Evolutionary conservation across 2,329 filamentous ascomycete species (phyloP).

Genomic region (Cercospora zeae-maydis): DNA sequence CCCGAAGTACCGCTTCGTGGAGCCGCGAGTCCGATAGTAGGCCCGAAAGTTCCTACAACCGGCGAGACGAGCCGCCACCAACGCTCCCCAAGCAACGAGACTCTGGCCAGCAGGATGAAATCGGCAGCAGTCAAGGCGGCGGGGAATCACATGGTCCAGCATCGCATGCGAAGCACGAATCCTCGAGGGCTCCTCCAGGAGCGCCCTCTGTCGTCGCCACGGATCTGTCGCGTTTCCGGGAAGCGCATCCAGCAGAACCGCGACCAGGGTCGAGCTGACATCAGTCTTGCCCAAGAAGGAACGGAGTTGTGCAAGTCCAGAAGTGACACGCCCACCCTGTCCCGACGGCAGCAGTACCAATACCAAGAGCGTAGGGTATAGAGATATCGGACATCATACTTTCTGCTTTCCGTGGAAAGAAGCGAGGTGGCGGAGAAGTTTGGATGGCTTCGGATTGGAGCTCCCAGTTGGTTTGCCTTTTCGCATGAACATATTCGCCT

Average conservation of each 20-base stretch:
- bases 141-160: slow-evolving; percentile 8
- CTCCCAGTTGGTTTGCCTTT: background rate
- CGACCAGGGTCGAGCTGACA: slow-evolving; percentile 25
- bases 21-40: slow-evolving; percentile 24
- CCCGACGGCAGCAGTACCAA: background rate
- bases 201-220: slow-evolving; percentile 7
- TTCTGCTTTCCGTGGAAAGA: background rate
- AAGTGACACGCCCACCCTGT: background rate
- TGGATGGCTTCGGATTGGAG: background rate
- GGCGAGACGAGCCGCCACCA: slow-evolving; percentile 23
- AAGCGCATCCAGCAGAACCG: slow-evolving; percentile 19
- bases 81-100: background rate
- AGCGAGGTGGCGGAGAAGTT: background rate
- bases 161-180: slow-evolving; percentile 13
- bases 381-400: background rate
- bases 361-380: background rate
- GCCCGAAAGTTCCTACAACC: slow-evolving; percentile 19
- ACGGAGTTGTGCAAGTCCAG: background rate
- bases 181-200: slow-evolving; percentile 9
- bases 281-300: background rate
- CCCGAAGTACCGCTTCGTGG: slow-evolving; percentile 60
- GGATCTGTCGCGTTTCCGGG: slow-evolving; percentile 12
- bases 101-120: slow-evolving; percentile 8
- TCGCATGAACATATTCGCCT: slow-evolving; percentile 13
- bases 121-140: slow-evolving; percentile 7